phyloP scores from a whole-genome alignment of 2,329 filamentous ascomycete genomes.

The Penicillium sp. region DNA sequence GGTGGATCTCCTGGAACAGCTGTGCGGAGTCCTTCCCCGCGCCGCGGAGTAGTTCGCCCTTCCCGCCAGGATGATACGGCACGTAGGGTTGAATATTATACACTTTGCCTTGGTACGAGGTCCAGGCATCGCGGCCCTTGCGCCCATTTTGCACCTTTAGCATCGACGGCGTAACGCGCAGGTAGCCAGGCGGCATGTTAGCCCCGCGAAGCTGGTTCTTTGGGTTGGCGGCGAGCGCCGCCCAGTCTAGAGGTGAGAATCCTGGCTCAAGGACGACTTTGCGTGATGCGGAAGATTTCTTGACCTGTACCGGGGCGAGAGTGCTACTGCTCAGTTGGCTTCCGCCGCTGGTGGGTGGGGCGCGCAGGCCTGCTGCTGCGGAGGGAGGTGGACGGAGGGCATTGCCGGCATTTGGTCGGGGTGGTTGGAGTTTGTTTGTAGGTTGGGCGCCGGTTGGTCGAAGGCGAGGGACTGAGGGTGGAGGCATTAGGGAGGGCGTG shows the following conservation, averaged over 20 bases:
- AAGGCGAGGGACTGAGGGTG: constrained; percentile 37
- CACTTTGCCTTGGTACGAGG: constrained; percentile 82
- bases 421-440: constrained; percentile 28
- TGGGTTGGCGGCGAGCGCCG: constrained; percentile 69
- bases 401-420: constrained; percentile 31
- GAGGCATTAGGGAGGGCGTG: constrained; percentile 38
- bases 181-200: constrained; percentile 56
- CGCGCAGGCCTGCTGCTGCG: constrained; percentile 48
- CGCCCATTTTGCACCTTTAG: constrained; percentile 79
- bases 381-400: constrained; percentile 49
- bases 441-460: constrained; percentile 27
- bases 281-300: constrained; percentile 48
- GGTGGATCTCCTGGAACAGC: constrained; percentile 67
- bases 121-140: constrained; percentile 87
- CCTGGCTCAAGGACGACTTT: constrained; percentile 83
- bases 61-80: constrained; percentile 84
- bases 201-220: constrained; percentile 68
- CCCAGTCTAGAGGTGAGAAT: constrained; percentile 96
- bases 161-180: constrained; percentile 79
- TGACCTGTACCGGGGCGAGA: constrained; percentile 46
- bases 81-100: constrained; percentile 93
- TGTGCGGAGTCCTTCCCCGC: constrained; percentile 69
- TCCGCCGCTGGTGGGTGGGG: constrained; percentile 41
- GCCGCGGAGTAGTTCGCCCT: constrained; percentile 64
- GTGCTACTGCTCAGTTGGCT: constrained; percentile 48